These are phyloP conservation scores for Ambrosiella beaveri DNA, from an alignment of 2,329 filamentous ascomycete species.

Conservation along the genomic window DNA sequence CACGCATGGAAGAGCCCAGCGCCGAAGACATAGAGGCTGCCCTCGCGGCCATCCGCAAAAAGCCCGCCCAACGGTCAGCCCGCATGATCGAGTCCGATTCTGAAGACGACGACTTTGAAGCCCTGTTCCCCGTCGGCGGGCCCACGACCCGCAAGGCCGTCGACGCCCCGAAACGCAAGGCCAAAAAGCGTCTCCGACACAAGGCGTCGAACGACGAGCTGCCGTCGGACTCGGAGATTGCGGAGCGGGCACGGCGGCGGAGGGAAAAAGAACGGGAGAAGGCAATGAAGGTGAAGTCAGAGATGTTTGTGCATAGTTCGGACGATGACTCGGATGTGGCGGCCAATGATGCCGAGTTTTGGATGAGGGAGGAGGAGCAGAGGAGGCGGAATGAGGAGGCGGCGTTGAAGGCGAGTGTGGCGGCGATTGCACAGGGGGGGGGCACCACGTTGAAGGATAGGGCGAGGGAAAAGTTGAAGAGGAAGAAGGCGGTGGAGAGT, in stretches of 20 bases:
- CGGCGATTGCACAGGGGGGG: not conserved
- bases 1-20: slow-evolving; percentile 64
- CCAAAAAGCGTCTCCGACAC: slow-evolving; percentile 26
- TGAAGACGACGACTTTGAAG: slow-evolving; percentile 32
- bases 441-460: not conserved
- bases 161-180: slow-evolving; percentile 35
- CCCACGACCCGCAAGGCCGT: slow-evolving; percentile 39
- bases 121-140: slow-evolving; percentile 52
- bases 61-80: slow-evolving; percentile 23
- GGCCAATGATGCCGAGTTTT: slow-evolving; percentile 53
- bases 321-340: slow-evolving; percentile 83
- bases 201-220: slow-evolving; percentile 25
- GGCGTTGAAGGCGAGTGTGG: not conserved
- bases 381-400: slow-evolving; percentile 13
- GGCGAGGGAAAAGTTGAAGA: slow-evolving; percentile 4
- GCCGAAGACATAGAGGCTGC: slow-evolving; percentile 60
- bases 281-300: slow-evolving; percentile 64
- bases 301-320: slow-evolving; percentile 60
- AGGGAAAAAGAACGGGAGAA: slow-evolving; percentile 60
- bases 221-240: slow-evolving; percentile 45
- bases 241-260: slow-evolving; percentile 43
- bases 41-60: slow-evolving; percentile 41
- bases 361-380: slow-evolving; percentile 49
- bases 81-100: slow-evolving; percentile 48
- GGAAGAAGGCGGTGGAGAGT: slow-evolving; percentile 7